A percentile compares a stretch with the other conserved stretches of the same genome.
phyloP scores from a whole-genome alignment of 495 filamentous ascomycete species.

The Thermothielavioides terrestris region DNA sequence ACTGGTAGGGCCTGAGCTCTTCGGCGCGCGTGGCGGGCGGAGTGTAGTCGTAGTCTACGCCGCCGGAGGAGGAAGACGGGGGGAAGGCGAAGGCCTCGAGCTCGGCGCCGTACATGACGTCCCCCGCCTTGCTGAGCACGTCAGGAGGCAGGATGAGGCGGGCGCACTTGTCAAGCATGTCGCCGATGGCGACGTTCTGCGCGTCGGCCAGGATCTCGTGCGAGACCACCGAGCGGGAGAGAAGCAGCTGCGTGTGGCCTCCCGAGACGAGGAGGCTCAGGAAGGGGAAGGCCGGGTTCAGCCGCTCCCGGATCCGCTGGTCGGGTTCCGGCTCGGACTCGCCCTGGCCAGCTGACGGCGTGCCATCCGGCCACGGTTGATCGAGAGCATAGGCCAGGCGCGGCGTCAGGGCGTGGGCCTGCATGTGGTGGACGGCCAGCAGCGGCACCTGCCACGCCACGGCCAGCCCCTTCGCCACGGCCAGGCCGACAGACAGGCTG shows the following conservation, averaged over 20 bases:
- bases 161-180: conserved; percentile 76
- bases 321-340: no score
- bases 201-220: conserved; percentile 66
- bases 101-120: conserved; percentile 66
- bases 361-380: not conserved
- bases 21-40: conserved; percentile 46
- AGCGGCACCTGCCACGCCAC: conserved; percentile 74
- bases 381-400: conserved; percentile 61
- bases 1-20: conserved; percentile 34
- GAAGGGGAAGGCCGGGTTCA: conserved; percentile 61
- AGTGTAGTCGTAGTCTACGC: conserved; percentile 43
- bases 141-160: conserved; percentile 57
- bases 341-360: not conserved
- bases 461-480: conserved; percentile 82
- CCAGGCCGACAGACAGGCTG: conserved; percentile 64
- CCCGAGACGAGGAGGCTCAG: conserved; percentile 85
- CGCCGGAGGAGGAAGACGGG: conserved; percentile 7
- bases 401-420: conserved; percentile 86
- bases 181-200: conserved; percentile 70
- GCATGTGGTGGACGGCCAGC: conserved; percentile 90
- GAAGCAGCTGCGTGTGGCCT: conserved; percentile 80
- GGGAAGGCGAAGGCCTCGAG: conserved; percentile 77
- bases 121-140: conserved; percentile 33
- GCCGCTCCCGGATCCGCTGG: no score
- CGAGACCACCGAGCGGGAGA: conserved; percentile 51